Evolutionary conservation across 306 rosid genomes (phyloP).

Genomic region (Urtica urens): DNA sequence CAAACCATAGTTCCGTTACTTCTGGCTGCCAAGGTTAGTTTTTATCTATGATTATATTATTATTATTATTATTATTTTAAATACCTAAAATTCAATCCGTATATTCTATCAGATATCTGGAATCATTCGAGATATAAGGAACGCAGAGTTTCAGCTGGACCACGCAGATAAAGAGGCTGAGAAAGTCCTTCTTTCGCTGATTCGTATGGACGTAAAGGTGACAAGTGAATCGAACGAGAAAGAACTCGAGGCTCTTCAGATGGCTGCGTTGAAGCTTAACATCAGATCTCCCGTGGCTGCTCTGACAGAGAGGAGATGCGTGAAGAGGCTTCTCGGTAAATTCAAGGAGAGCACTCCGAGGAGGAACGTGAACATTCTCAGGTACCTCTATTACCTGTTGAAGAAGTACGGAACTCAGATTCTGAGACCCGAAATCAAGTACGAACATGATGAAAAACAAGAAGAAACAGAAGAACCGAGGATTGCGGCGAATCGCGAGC

Average conservation of each 20-base stretch:
- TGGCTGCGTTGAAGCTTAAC: slow-evolving; percentile 31
- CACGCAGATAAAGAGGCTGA: slow-evolving; percentile 40
- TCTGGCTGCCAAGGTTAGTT: slow-evolving; percentile 43
- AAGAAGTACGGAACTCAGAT: slow-evolving; percentile 23
- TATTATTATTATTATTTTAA: too few relatives aligned
- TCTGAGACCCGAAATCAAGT: slow-evolving; percentile 5
- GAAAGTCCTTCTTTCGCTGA: slow-evolving; percentile 22
- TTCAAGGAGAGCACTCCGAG: slow-evolving; percentile 8
- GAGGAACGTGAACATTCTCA: slow-evolving; percentile 27
- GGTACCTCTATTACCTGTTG: slow-evolving; percentile 32
- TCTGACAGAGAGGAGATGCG: slow-evolving; percentile 31
- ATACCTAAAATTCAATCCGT: too few relatives aligned
- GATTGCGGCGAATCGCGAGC: too few relatives aligned
- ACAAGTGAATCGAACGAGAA: slow-evolving; percentile 16
- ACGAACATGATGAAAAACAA: slow-evolving; percentile 9
- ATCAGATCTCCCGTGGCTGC: slow-evolving; percentile 21
- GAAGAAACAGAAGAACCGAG: too few relatives aligned
- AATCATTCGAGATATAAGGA: slow-evolving; percentile 30
- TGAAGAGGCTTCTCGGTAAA: slow-evolving; percentile 21
- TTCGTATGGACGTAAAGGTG: slow-evolving; percentile 21
- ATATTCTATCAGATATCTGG: slow-evolving; percentile 40
- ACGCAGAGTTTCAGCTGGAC: slow-evolving; percentile 25
- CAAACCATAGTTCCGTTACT: slow-evolving; percentile 31
- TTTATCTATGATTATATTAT: not conserved
- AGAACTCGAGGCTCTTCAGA: slow-evolving; percentile 37